Evolutionary conservation across 108 stramenopile genomes (phyloP).

Genomic region (Conticribra guillardii): DNA sequence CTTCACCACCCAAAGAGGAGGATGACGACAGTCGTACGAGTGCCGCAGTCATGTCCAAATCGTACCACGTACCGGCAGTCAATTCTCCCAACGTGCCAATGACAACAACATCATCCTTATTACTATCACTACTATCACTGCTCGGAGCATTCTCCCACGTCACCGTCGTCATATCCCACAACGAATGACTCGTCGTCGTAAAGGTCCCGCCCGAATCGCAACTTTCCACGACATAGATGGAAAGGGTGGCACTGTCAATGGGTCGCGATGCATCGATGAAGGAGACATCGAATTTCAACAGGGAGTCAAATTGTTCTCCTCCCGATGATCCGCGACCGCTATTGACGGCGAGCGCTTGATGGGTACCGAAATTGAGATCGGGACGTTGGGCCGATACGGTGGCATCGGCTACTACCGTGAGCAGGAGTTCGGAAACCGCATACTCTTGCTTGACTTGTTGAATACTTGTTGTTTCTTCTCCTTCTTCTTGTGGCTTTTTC

Average conservation of each 20-base stretch:
- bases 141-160: slow-evolving; percentile 30
- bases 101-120: slow-evolving; percentile 7
- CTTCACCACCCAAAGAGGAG: not conserved
- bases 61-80: not conserved
- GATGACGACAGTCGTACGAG: no score
- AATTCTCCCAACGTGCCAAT: not conserved
- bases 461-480: not conserved
- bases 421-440: not conserved
- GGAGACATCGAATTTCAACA: slow-evolving; percentile 29
- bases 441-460: no score
- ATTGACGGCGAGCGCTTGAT: slow-evolving; percentile 31
- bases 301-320: slow-evolving; percentile 16
- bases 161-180: slow-evolving; percentile 3
- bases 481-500: not conserved
- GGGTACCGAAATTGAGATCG: slow-evolving; percentile 15
- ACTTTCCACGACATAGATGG: slow-evolving; percentile 9
- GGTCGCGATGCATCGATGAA: slow-evolving; percentile 1
- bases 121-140: no score
- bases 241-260: slow-evolving; percentile 2
- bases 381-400: slow-evolving; percentile 24
- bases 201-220: slow-evolving; percentile 24
- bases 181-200: not conserved
- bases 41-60: slow-evolving; percentile 20
- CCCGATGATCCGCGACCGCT: slow-evolving; percentile 7
- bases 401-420: slow-evolving; percentile 23